Evolutionary conservation across 305 asterid genomes (phyloP).

Genomic region (Rubia balearica): DNA sequence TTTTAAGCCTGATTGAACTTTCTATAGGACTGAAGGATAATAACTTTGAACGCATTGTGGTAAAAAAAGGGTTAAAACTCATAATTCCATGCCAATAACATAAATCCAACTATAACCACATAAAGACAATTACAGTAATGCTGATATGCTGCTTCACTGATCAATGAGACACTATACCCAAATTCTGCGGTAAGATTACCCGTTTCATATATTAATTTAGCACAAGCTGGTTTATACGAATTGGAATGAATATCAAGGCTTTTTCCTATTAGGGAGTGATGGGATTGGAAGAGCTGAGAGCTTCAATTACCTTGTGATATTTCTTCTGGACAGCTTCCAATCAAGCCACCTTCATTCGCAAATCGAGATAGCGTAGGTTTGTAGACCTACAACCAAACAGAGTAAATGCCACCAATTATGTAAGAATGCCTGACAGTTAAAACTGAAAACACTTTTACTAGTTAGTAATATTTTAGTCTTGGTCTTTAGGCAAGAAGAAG

Average conservation of each 20-base stretch:
- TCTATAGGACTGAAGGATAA: neutral
- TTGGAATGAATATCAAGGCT: slow-evolving; percentile 3
- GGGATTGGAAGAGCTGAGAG: slow-evolving; percentile 8
- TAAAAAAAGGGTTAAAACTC: neutral
- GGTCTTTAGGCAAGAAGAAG: slow-evolving; percentile 14
- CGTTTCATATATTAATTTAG: neutral
- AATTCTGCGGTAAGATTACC: neutral
- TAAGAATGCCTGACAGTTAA: neutral
- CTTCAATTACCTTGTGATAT: slow-evolving; percentile 62
- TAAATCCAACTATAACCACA: neutral
- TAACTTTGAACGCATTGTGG: neutral
- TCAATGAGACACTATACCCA: slow-evolving; percentile 1
- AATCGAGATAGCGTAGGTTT: slow-evolving; percentile 76
- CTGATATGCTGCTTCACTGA: neutral
- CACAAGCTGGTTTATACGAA: no score
- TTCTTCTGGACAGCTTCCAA: slow-evolving; percentile 75
- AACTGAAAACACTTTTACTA: neutral
- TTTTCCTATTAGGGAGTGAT: slow-evolving; percentile 15
- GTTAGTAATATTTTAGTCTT: slow-evolving; percentile 11
- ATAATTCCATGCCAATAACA: neutral
- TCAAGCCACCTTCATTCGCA: slow-evolving; percentile 76
- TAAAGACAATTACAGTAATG: neutral
- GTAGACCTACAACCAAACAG: slow-evolving; percentile 57
- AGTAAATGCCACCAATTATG: slow-evolving; percentile 12
- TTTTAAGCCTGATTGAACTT: neutral